Evolutionary conservation across 2,329 filamentous ascomycete species (phyloP).

Genomic region (Pseudogymnoascus sp.): DNA sequence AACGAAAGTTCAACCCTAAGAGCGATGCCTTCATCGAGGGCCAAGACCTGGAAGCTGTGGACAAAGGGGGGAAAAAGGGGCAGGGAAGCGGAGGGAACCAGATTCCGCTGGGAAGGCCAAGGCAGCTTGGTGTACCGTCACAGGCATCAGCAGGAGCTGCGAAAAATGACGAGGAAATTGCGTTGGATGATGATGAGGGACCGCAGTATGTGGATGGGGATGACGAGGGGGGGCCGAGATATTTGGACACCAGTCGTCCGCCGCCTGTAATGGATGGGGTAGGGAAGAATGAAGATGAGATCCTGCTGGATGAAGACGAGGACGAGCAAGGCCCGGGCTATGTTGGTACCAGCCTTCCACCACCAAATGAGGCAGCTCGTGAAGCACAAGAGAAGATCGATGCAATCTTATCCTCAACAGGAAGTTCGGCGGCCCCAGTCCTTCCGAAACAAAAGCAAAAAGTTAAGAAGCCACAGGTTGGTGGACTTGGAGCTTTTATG

Average conservation of each 20-base stretch:
- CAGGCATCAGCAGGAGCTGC: not conserved
- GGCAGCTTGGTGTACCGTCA: slow-evolving; percentile 17
- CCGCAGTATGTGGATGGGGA: slow-evolving; percentile 8
- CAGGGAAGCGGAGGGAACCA: slow-evolving; percentile 25
- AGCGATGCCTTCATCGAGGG: slow-evolving; percentile 41
- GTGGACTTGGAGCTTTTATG: not conserved
- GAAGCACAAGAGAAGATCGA: slow-evolving; percentile 23
- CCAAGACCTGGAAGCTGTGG: slow-evolving; percentile 24
- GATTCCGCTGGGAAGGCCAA: slow-evolving; percentile 24
- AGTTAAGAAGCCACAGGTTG: not conserved
- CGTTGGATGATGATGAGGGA: slow-evolving; percentile 17
- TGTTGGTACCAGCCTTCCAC: slow-evolving; percentile 9
- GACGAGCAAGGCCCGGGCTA: slow-evolving; percentile 18
- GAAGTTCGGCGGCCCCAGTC: not conserved
- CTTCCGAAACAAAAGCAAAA: not conserved
- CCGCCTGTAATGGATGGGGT: slow-evolving; percentile 19
- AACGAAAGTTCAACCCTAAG: slow-evolving; percentile 56
- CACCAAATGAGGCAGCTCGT: slow-evolving; percentile 12
- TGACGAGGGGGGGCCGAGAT: slow-evolving; percentile 14
- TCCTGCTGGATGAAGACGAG: slow-evolving; percentile 33
- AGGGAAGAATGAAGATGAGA: slow-evolving; percentile 36
- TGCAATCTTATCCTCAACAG: slow-evolving; percentile 16
- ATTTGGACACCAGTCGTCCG: slow-evolving; percentile 21
- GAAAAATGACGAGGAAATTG: slow-evolving; percentile 20
- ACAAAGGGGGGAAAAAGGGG: slow-evolving; percentile 27